Conservation (phyloP, 495 filamentous ascomycete species). For the Daldinia bambusicola region DNA sequence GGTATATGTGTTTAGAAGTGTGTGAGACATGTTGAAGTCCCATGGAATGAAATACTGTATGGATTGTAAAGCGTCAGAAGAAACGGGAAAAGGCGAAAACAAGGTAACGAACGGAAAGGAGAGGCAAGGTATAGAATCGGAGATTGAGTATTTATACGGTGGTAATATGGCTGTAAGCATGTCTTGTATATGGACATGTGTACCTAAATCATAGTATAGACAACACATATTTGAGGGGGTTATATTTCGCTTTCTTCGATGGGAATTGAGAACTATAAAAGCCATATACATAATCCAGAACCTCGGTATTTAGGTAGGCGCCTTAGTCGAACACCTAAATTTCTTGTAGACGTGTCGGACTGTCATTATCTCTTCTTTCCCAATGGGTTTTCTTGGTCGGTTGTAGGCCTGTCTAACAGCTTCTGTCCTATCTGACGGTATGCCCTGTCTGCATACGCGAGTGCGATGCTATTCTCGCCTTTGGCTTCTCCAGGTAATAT, state of each 20-base stretch:
- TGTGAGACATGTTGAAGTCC: no score
- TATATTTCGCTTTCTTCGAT: background rate
- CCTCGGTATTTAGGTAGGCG: background rate
- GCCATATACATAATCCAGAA: background rate
- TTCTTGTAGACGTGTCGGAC: background rate
- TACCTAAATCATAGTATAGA: background rate
- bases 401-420: slow-evolving; percentile 27
- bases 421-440: slow-evolving; percentile 54
- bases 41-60: no score
- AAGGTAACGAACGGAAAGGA: no score
- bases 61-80: no score
- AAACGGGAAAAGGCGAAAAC: no score
- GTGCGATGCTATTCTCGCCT: slow-evolving; percentile 43
- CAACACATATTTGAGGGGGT: background rate
- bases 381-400: background rate
- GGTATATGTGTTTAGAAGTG: no score
- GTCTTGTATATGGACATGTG: background rate
- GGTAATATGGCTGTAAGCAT: background rate
- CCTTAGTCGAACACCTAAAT: background rate
- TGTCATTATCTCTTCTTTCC: background rate
- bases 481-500: slow-evolving; percentile 48
- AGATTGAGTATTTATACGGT: background rate
- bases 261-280: background rate
- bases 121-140: no score
- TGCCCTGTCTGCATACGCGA: slow-evolving; percentile 56